Conservation (phyloP, 2,329 filamentous ascomycete genomes). For the Ceratocystis cubensis region DNA sequence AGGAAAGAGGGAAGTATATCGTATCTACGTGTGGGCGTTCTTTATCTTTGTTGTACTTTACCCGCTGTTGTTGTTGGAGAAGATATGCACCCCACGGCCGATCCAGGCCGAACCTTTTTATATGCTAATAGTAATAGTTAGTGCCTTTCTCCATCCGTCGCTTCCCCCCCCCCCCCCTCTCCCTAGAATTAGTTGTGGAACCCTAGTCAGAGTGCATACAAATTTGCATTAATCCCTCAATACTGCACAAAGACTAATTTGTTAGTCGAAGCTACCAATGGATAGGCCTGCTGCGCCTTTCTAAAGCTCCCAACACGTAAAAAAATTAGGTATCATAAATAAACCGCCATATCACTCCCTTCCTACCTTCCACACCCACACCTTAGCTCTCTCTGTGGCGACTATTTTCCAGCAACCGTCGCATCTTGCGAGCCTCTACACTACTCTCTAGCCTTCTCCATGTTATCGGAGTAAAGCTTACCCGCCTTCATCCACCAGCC, state of each 20-base stretch:
- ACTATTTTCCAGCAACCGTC: neutral
- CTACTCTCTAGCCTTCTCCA: conserved; percentile 29
- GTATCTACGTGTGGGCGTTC: neutral
- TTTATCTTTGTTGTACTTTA: too few species aligned
- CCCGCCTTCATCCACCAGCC: conserved; percentile 35
- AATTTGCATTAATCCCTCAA: neutral
- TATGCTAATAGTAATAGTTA: neutral
- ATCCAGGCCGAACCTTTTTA: neutral
- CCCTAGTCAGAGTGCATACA: neutral
- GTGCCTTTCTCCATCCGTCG: too few species aligned
- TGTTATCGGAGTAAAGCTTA: conserved; percentile 29
- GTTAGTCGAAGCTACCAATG: neutral
- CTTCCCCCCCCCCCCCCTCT: too few species aligned
- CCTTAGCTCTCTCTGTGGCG: neutral
- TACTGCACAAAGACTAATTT: neutral
- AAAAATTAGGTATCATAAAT: neutral
- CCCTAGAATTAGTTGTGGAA: neutral
- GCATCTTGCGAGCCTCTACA: conserved; percentile 13
- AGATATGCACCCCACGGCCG: neutral
- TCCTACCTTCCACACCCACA: neutral
- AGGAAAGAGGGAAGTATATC: neutral
- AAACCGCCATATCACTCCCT: neutral
- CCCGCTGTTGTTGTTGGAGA: neutral
- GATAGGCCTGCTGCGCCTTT: neutral
- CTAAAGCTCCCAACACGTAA: neutral